Conservation (phyloP, 345 rosid genomes). For the Brassica napus region DNA sequence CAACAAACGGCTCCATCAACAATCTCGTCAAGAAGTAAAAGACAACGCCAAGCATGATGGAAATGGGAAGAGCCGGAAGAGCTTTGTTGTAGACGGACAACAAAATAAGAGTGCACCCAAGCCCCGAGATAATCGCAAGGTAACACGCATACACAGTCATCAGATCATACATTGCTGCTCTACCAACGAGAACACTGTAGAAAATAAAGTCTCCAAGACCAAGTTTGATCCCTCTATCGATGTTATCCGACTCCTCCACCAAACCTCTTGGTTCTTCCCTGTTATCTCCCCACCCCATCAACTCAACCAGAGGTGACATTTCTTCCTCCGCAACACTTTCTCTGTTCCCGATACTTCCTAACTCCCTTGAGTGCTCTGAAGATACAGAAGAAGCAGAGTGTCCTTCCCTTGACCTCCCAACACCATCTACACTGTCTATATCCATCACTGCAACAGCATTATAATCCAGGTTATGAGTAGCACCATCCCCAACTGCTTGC, state of each 20-base stretch:
- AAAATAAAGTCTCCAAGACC: slow-evolving; percentile 97
- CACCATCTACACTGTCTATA: slow-evolving; percentile 42
- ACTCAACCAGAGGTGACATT: slow-evolving; percentile 82
- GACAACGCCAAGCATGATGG: slow-evolving; percentile 75
- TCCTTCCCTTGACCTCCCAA: slow-evolving; percentile 55
- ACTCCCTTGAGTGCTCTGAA: slow-evolving; percentile 52
- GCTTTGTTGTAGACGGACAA: slow-evolving; percentile 78
- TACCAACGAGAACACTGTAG: slow-evolving; percentile 97
- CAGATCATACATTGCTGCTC: slow-evolving; percentile 98
- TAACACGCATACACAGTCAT: slow-evolving; percentile 98
- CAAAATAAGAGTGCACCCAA: slow-evolving; percentile 95
- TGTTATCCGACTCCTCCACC: slow-evolving; percentile 36
- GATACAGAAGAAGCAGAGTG: slow-evolving; percentile 48
- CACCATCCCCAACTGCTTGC: slow-evolving; percentile 53
- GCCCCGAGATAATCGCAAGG: slow-evolving; percentile 93
- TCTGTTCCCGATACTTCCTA: slow-evolving; percentile 44
- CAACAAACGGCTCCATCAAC: slow-evolving; percentile 91
- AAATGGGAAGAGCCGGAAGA: slow-evolving; percentile 94
- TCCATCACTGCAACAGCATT: slow-evolving; percentile 34
- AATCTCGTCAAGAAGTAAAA: slow-evolving; percentile 94
- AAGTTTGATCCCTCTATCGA: slow-evolving; percentile 74
- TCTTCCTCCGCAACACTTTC: slow-evolving; percentile 52
- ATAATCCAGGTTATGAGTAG: slow-evolving; percentile 38
- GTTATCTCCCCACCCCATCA: slow-evolving; percentile 48
- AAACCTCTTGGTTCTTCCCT: slow-evolving; percentile 32